Evolutionary conservation across 257 asterid species (phyloP), one percentile per base, ranked within the genome.

Genomic region (Vinca minor): DNA sequence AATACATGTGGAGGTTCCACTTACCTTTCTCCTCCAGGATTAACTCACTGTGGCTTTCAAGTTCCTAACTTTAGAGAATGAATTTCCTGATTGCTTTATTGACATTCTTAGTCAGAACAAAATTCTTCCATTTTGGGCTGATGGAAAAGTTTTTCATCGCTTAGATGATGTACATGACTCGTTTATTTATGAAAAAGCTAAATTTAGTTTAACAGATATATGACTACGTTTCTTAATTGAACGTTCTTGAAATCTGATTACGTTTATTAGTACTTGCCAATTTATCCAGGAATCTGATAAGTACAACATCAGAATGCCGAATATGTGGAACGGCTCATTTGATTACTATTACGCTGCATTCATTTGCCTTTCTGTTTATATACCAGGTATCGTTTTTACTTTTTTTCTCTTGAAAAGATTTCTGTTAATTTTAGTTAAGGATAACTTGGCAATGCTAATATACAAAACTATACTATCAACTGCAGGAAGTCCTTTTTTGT

Each of bases 281-380:
- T 38, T 52, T 41, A 44, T 64, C 49, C 71, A 79, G 84, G 88
- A 74, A 59, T 72, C 88, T 17, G 89, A 63, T 17, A 93, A 81
- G 29, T 93, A 78, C 72, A 75, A 87, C 61, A 0, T 93, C 20
- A 65, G 82, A 77, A 85, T 93, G 98, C 98, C 98, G 21, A 92
- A 92, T 73, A 74, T 63, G 68, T 82, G 78, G 86, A 93, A 93
- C 78, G 85, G 74, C 68, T 78, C 91, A 28, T 89, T 89, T 38
- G 98, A 93, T 81, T 85, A 87, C 77, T 85, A 78, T 53, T 89
- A 76, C 45, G 72, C 57, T 42, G 96, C 92, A 20, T 46, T 89
- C n/a, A 32, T 76, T 65, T 70, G 69, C 31, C 85, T 93, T 12
- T 96, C 74, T 5, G 26, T 84, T 49, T 93, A 89, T 64, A 96